These are phyloP conservation scores for Pseudocercospora musae DNA, from an alignment of 2,329 filamentous ascomycete species.

Conservation along the genomic window DNA sequence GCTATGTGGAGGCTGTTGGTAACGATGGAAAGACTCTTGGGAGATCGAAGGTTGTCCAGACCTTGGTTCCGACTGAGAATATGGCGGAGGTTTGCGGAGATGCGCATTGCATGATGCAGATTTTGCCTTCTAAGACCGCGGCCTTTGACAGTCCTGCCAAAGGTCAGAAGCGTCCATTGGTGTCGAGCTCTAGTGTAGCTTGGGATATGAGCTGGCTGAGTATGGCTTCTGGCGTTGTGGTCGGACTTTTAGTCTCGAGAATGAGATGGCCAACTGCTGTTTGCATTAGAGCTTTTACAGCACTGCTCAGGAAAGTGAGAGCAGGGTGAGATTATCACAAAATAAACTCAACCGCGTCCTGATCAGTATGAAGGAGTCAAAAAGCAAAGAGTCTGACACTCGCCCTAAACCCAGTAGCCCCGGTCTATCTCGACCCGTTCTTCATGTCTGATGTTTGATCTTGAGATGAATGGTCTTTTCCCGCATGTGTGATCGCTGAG, in stretches of 20 bases:
- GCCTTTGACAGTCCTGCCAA: not conserved
- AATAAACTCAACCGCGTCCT: too few relatives aligned
- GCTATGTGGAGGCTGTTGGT: constrained; percentile 5
- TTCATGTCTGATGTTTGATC: too few relatives aligned
- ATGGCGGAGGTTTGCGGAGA: not conserved
- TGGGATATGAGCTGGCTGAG: not conserved
- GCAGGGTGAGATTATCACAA: not conserved
- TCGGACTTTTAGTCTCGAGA: not conserved
- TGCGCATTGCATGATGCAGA: not conserved
- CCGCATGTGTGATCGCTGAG: too few relatives aligned
- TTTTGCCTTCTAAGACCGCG: not conserved
- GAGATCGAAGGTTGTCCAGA: not conserved
- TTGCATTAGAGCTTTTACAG: not conserved
- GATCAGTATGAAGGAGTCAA: too few relatives aligned
- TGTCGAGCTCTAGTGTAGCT: not conserved
- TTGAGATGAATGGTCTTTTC: too few relatives aligned
- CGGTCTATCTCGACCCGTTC: too few relatives aligned
- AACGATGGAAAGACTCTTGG: constrained; percentile 3
- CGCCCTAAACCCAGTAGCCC: too few relatives aligned
- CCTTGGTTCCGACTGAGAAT: not conserved
- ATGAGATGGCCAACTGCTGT: not conserved
- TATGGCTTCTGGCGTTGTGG: not conserved
- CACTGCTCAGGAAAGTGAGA: not conserved
- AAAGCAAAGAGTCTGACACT: too few relatives aligned
- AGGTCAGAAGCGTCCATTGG: not conserved